Evolutionary conservation across 2,329 filamentous ascomycete species (phyloP).

Genomic region (Cryphonectria parasitica): DNA sequence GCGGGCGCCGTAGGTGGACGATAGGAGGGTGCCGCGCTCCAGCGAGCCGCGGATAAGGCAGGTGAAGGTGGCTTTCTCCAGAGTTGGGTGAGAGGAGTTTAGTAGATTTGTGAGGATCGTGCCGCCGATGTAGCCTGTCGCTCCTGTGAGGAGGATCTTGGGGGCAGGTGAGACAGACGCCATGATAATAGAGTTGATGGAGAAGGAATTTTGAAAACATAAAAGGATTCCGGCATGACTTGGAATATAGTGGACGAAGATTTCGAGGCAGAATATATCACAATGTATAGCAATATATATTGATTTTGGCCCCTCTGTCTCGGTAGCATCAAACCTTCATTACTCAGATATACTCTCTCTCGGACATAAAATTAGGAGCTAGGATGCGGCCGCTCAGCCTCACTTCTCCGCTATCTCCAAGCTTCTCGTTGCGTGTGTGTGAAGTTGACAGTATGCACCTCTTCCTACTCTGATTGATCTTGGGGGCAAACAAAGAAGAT

Average conservation of each 20-base stretch:
- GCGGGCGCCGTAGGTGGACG: conserved; percentile 26
- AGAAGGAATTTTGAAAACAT: background rate
- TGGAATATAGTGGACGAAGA: background rate
- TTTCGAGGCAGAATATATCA: background rate
- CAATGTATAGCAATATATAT: background rate
- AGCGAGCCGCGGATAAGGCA: conserved; percentile 32
- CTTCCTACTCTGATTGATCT: too few species aligned
- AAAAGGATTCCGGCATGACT: background rate
- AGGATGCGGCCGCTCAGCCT: conserved; percentile 2
- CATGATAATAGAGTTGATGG: background rate
- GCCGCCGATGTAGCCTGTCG: conserved; percentile 39
- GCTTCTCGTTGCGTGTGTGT: background rate
- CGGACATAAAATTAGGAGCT: background rate
- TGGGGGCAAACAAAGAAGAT: too few species aligned
- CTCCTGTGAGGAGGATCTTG: conserved; percentile 36
- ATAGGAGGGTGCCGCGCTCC: conserved; percentile 7
- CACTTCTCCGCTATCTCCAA: conserved; percentile 1
- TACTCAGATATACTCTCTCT: background rate
- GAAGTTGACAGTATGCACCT: background rate
- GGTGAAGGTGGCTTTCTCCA: conserved; percentile 32
- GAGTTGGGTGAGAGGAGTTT: conserved; percentile 29
- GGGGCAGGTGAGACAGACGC: conserved; percentile 1
- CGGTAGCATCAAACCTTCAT: background rate
- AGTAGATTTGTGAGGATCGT: conserved; percentile 34
- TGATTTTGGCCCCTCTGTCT: background rate